Base-by-base conservation (phyloP, 176 grass and related monocot species). In the Lolium perenne region DNA sequence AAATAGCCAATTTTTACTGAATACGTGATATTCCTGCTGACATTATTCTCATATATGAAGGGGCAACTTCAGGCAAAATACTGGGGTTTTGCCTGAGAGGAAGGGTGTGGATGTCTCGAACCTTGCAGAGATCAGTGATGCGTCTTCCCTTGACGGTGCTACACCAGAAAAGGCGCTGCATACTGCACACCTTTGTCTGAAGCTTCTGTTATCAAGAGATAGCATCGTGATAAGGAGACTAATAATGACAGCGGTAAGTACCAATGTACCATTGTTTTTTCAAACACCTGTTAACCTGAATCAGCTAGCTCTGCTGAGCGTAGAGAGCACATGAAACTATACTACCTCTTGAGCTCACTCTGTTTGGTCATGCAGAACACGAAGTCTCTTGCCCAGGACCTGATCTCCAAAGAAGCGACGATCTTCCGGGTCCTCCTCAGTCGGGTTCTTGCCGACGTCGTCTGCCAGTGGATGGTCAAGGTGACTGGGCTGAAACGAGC, bases 191-290 rank as follows among this genome's bases (percentile, higher is more conserved):
- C 56, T 90, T 58, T 92, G 88, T 26, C 77, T 92, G 83, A 81
- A 50, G 86, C 79, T 95, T 80, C 82, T 95, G 50, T 60, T 85
- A 35, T 90, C 93, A 63, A 92, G 76, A 71, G 86, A 95, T 29
- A 89, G 80, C 15, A 18, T 76, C 41, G 90, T 92, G 77, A 82
- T 95, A 77, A 88, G 90, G 84, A 90, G 90, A 76, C 86, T 95
- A 82, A 62, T 92, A 51, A 90, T 95, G 88, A 88, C 86, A 82
- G 93, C 80, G 77, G 93, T 95, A 95, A 68, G 83, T 69, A 49
- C 58, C 15, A 10, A 29, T 29, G 29, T 7, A 46, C 38, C 74
- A 16, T 83, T 73, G 6, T 26, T 4, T 90, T 23, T n/a, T 7
- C 10, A 0, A 17, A 4, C 38, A 1, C 35, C 45, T 47, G 22